phyloP scores from a whole-genome alignment of 768 basidiomycete genomes.

The Tremella fuciformis region DNA sequence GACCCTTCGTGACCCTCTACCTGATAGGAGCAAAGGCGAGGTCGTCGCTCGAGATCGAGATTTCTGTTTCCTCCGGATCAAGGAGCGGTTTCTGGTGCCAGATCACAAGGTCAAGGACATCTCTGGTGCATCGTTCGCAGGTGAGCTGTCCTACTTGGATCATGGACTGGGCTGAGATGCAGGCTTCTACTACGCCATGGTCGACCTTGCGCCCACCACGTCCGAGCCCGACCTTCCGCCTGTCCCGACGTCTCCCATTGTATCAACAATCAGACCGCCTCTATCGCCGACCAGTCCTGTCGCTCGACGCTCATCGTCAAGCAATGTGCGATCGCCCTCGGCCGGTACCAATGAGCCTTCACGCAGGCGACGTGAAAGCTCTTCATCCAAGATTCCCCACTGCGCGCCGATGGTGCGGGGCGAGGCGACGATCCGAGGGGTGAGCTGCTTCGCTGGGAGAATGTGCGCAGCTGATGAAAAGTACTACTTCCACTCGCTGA shows the following conservation, averaged over 20 bases:
- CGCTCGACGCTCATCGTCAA: slow-evolving; percentile 13
- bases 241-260: slow-evolving; percentile 47
- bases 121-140: slow-evolving; percentile 90
- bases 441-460: slow-evolving; percentile 12
- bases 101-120: slow-evolving; percentile 91
- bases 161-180: slow-evolving; percentile 4
- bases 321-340: slow-evolving; percentile 1
- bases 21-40: slow-evolving; percentile 26
- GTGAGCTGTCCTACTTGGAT: slow-evolving; percentile 55
- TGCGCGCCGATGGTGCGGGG: slow-evolving; percentile 51
- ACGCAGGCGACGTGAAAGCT: slow-evolving; percentile 23
- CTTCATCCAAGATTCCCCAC: slow-evolving; percentile 8
- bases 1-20: slow-evolving; percentile 61
- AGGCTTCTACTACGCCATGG: slow-evolving; percentile 95
- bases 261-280: slow-evolving; percentile 40
- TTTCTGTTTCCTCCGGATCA: slow-evolving; percentile 89
- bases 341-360: neutral
- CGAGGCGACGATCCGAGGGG: slow-evolving; percentile 39
- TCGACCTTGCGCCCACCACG: slow-evolving; percentile 76
- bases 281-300: slow-evolving; percentile 42
- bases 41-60: slow-evolving; percentile 37
- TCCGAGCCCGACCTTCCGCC: slow-evolving; percentile 51
- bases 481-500: slow-evolving; percentile 74
- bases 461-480: slow-evolving; percentile 52
- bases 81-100: slow-evolving; percentile 93